Conservation (phyloP, 805 yeast genomes). For the Candida endomychidarum region DNA sequence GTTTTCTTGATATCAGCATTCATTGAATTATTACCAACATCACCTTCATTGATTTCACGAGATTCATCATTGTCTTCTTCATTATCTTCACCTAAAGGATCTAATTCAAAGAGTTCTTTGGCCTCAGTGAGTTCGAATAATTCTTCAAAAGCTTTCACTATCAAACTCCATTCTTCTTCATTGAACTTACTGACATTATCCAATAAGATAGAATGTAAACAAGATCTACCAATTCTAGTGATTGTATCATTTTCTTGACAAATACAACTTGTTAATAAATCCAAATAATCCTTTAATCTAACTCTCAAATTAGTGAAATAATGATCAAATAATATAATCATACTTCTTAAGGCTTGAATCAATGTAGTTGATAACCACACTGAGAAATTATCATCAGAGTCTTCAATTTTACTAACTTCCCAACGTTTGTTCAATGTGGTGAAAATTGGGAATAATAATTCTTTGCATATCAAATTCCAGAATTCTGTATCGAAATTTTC, state of each 20-base stretch:
- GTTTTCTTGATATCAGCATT: constrained; percentile 40
- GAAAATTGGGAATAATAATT: constrained; percentile 87
- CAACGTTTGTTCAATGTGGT: constrained; percentile 73
- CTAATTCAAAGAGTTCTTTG: constrained; percentile 69
- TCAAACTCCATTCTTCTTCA: constrained; percentile 69
- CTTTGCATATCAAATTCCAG: constrained; percentile 80
- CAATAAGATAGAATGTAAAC: constrained; percentile 76
- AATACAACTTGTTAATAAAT: constrained; percentile 78
- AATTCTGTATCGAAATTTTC: constrained; percentile 67
- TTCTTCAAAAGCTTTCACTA: constrained; percentile 62
- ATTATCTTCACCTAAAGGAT: constrained; percentile 36
- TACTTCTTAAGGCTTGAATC: constrained; percentile 89
- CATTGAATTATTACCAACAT: constrained; percentile 16
- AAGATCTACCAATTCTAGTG: constrained; percentile 89
- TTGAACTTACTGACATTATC: constrained; percentile 69
- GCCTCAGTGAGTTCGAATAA: constrained; percentile 87
- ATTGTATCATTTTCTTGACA: constrained; percentile 97
- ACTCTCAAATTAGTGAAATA: constrained; percentile 76
- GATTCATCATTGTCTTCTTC: constrained; percentile 1
- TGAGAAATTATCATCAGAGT: constrained; percentile 78
- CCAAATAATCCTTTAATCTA: constrained; percentile 76
- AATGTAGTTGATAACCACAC: constrained; percentile 97
- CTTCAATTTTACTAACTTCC: constrained; percentile 60
- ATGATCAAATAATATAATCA: constrained; percentile 78
- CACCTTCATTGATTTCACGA: constrained; percentile 28